These are phyloP conservation scores for Scheffersomyces coipomensis DNA, from an alignment of 805 yeast genomes.

Conservation along the genomic window DNA sequence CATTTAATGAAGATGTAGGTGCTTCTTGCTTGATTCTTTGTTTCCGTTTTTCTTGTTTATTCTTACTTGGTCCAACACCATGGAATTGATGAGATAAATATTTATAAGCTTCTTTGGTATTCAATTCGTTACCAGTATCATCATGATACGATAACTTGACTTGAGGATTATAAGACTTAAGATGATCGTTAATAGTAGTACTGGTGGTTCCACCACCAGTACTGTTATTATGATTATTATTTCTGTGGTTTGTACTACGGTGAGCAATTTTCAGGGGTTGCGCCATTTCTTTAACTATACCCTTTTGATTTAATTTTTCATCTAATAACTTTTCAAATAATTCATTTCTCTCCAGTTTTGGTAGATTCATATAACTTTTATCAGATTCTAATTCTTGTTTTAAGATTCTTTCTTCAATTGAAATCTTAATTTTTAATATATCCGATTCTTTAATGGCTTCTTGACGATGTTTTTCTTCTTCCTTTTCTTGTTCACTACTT, in stretches of 20 bases:
- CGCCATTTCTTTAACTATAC: constrained; percentile 12
- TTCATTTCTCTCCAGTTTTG: constrained; percentile 26
- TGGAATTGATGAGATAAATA: constrained; percentile 76
- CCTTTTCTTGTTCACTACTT: constrained; percentile 6
- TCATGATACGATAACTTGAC: constrained; percentile 62
- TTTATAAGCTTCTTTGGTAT: constrained; percentile 73
- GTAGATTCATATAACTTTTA: constrained; percentile 19
- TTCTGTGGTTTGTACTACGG: background rate
- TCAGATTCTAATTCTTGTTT: constrained; percentile 27
- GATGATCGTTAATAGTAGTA: constrained; percentile 9
- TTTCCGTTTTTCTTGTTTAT: constrained; percentile 1
- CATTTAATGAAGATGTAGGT: background rate
- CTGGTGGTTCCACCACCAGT: too few relatives aligned
- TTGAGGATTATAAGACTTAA: constrained; percentile 41
- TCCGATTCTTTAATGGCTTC: constrained; percentile 28
- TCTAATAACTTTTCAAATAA: constrained; percentile 28
- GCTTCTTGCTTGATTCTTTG: background rate
- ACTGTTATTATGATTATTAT: constrained; percentile 5
- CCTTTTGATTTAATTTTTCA: constrained; percentile 22
- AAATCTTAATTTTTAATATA: constrained; percentile 22
- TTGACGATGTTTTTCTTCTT: constrained; percentile 15
- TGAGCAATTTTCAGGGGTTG: background rate
- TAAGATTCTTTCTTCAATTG: constrained; percentile 32
- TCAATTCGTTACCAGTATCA: constrained; percentile 56
- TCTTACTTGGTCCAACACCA: constrained; percentile 37